Evolutionary conservation across 306 rosid species (phyloP), one percentile per base, ranked within the genome.

Genomic region (Pueraria montana): DNA sequence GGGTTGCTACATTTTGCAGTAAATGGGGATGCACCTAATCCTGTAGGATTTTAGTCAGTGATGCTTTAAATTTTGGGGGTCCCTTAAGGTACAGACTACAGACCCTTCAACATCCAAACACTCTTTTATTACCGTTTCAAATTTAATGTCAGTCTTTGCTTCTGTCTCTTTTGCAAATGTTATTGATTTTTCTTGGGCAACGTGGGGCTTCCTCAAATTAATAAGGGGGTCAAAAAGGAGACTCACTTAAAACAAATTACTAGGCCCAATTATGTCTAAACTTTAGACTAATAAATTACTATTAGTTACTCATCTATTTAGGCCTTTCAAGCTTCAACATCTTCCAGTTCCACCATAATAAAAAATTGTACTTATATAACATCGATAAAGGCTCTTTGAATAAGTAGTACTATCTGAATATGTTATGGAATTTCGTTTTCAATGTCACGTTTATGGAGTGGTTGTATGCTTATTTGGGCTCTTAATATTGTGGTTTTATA

Each of bases 91-190:
- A 76, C 82, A 84, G 67, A 16, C 38, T 74, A 81, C 88, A 88
- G 90, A 83, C 86, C 83, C 89, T 82, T 92, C 91, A 86, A 89
- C 89, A 88, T 89, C 87, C 77, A 65, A 80, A 65, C 89, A 86
- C 91, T 87, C 91, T 86, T 92, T 87, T 83, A 84, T 88, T 83
- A 90, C 90, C 91, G 88, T 87, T 86, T 92, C 91, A 88, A 86
- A 80, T 86, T 87, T 74, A 80, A 83, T 88, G 91, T 87, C 93
- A 88, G 92, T 68, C 89, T 80, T 74, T 74, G 74, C 89, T 70
- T 87, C 86, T 86, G 87, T 86, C 86, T 80, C 82, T 73, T 86
- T 79, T 69, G 53, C 86, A 58, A 84, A 45, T 70, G 76, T 61
- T 63, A 72, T 79, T 85, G 32, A 40, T 64, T 75, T 88, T 87